Conservation (phyloP, 768 basidiomycete species). For the Suillus subaureus region DNA sequence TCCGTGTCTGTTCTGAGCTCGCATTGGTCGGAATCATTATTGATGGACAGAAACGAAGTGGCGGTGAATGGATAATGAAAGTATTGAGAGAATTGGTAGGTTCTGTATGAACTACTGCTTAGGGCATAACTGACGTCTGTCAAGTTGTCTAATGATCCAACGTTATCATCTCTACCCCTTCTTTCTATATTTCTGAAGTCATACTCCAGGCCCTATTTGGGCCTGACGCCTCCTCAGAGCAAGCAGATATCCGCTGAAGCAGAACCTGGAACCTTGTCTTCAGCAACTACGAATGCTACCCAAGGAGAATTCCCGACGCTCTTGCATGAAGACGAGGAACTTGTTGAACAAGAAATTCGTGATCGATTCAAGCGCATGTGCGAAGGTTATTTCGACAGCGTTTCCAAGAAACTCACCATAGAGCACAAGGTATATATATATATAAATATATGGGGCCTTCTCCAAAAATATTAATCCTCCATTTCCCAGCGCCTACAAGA, state of each 20-base stretch:
- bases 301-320: constrained; percentile 44
- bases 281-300: constrained; percentile 32
- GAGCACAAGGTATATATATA: constrained; percentile 75
- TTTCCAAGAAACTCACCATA: constrained; percentile 87
- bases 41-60: constrained; percentile 69
- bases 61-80: constrained; percentile 91
- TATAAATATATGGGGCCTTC: constrained; percentile 16
- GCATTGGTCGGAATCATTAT: constrained; percentile 84
- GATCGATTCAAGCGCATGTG: constrained; percentile 93
- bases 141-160: constrained; percentile 87
- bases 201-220: constrained; percentile 87
- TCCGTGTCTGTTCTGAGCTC: constrained; percentile 88
- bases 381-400: constrained; percentile 89
- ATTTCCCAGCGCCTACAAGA: constrained; percentile 83
- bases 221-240: constrained; percentile 57
- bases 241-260: constrained; percentile 62
- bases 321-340: constrained; percentile 61
- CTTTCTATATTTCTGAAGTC: constrained; percentile 91
- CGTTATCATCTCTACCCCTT: constrained; percentile 84
- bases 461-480: not conserved
- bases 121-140: constrained; percentile 17
- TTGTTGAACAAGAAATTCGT: constrained; percentile 84
- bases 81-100: constrained; percentile 81
- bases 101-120: constrained; percentile 18
- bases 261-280: constrained; percentile 60